Conservation (phyloP, 805 yeast genomes). For the Candida anglica region DNA sequence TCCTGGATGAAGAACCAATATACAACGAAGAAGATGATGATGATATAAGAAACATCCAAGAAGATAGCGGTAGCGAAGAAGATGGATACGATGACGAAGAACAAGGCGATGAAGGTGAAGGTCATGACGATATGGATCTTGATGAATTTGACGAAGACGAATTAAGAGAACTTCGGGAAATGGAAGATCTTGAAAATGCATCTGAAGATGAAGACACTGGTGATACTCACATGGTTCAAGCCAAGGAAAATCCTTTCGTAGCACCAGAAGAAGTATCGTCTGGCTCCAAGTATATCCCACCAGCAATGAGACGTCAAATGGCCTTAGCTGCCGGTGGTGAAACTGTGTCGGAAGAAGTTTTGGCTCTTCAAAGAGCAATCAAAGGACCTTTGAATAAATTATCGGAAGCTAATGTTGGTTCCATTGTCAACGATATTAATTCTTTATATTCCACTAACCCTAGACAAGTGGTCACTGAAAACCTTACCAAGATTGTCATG, state of each 20-base stretch:
- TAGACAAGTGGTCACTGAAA: conserved; percentile 74
- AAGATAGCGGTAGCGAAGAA: conserved; percentile 6
- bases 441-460: conserved; percentile 62
- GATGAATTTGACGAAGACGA: conserved; percentile 12
- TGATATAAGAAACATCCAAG: conserved; percentile 3
- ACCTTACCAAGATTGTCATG: conserved; percentile 57
- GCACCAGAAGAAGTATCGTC: conserved; percentile 42
- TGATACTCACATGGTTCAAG: conserved; percentile 9
- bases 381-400: conserved; percentile 84
- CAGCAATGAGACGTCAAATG: conserved; percentile 65
- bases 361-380: conserved; percentile 54
- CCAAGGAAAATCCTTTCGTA: conserved; percentile 69
- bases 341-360: conserved; percentile 31
- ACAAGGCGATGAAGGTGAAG: conserved; percentile 6
- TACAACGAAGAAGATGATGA: conserved; percentile 8
- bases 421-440: conserved; percentile 68
- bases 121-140: conserved; percentile 5
- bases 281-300: conserved; percentile 67
- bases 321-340: conserved; percentile 36
- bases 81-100: conserved; percentile 8
- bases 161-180: conserved; percentile 34
- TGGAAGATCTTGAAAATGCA: conserved; percentile 11
- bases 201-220: conserved; percentile 16
- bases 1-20: conserved; percentile 15
- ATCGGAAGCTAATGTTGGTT: conserved; percentile 78